phyloP scores from a whole-genome alignment of 1,139 yeast species.

The Saccharomycopsis crataegensis region DNA sequence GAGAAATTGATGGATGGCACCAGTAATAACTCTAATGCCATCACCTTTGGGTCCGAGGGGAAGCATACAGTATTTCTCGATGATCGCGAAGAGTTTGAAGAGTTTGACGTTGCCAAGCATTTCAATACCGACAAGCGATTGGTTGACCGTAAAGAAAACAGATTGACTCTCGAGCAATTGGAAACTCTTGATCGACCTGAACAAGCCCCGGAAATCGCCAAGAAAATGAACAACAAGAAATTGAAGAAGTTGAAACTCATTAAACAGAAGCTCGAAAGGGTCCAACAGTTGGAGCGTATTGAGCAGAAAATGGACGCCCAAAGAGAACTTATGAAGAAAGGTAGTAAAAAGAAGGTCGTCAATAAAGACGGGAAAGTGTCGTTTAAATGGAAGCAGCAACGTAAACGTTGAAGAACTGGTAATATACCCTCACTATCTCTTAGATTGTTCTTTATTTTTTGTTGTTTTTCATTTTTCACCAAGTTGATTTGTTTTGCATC shows the following conservation, averaged over 20 bases:
- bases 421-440: too few species aligned
- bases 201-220: slow-evolving; percentile 6
- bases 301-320: slow-evolving; percentile 69
- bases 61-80: slow-evolving; percentile 86
- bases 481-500: neutral
- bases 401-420: slow-evolving; percentile 50
- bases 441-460: neutral
- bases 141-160: slow-evolving; percentile 60
- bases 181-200: slow-evolving; percentile 23
- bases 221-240: slow-evolving; percentile 31
- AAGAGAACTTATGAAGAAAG: slow-evolving; percentile 84
- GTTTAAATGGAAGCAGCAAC: slow-evolving; percentile 83
- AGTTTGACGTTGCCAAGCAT: slow-evolving; percentile 55
- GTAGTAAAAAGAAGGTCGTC: slow-evolving; percentile 70
- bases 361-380: slow-evolving; percentile 56
- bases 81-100: slow-evolving; percentile 42
- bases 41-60: slow-evolving; percentile 52
- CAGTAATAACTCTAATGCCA: slow-evolving; percentile 36
- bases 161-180: slow-evolving; percentile 59
- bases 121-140: slow-evolving; percentile 66
- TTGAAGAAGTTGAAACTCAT: slow-evolving; percentile 48
- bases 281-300: slow-evolving; percentile 55
- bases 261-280: slow-evolving; percentile 59
- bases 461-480: neutral
- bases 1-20: slow-evolving; percentile 31